Base-by-base conservation (phyloP, 2,329 filamentous ascomycete genomes). In the Eutypella sp. region DNA sequence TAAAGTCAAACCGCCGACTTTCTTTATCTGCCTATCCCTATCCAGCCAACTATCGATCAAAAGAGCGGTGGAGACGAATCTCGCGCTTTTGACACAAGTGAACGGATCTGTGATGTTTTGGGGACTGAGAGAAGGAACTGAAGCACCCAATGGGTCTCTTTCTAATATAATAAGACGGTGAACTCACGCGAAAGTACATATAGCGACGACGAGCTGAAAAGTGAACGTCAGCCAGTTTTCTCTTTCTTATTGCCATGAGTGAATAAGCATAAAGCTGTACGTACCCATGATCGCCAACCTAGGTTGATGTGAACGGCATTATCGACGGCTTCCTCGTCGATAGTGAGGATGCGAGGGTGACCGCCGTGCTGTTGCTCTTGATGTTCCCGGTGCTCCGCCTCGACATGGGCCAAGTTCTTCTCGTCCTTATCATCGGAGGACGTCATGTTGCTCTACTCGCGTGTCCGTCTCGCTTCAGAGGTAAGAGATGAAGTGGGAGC, bases 201-300 rank as follows among this genome's bases (percentile, higher is more conserved):
- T 2, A 15, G 44, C 50, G 23, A 53, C 31, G 22, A 16, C 11
- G 23, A 7, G 9, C 20, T 40, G 18, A 16, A 16, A 16, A 22
- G 18, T 41, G 7, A 16, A n/a, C 13, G 19, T 44, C 5, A 39
- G 19, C 10, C 18, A 15, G 13, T 19, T n/a, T 22, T 16, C 15
- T 29, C 18, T 37, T 7, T 18, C 18, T 6, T 16, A 41, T 29
- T 16, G 13, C 9, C 6, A 15, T 16, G 18, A 6, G 5, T 16
- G 18, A 20, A 9, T 27, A 9, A 27, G 7, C 5, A 4, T 5
- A 20, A 16, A n/a, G 25, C 11, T 18, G 7, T 10, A 54, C 64
- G 34, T 52, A 68, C 67, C 75, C 75, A 81, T 45, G 75, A 78
- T 50, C 75, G 67, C 76, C 76, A 81, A 34, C 74, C 72, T 11